Conservation (phyloP, 805 yeast species). For the Cyberlindnera lachancei region DNA sequence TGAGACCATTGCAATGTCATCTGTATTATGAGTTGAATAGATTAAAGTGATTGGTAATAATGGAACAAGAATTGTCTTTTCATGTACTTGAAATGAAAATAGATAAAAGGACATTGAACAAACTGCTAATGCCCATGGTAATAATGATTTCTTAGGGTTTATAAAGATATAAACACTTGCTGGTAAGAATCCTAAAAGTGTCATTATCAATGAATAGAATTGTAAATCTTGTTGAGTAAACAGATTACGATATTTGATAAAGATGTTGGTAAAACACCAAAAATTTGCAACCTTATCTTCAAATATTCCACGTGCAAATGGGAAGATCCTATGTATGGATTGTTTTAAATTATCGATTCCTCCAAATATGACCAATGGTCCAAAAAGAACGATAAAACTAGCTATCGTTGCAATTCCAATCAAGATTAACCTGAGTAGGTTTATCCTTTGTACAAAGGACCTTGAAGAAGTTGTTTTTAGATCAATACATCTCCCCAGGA, state of each 20-base stretch:
- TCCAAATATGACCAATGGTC: conserved; percentile 52
- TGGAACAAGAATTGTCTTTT: conserved; percentile 84
- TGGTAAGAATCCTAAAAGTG: conserved; percentile 49
- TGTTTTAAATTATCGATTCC: conserved; percentile 34
- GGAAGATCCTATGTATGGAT: conserved; percentile 72
- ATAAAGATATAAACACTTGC: conserved; percentile 42
- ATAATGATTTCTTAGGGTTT: conserved; percentile 42
- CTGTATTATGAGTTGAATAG: conserved; percentile 41
- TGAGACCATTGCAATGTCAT: conserved; percentile 62
- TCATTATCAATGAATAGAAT: conserved; percentile 43
- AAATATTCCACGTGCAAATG: conserved; percentile 88
- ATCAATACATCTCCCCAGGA: conserved; percentile 46
- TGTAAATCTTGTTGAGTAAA: conserved; percentile 56
- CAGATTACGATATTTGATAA: conserved; percentile 57
- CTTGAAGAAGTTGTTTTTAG: conserved; percentile 7
- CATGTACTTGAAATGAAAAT: conserved; percentile 95
- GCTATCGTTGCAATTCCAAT: conserved; percentile 58
- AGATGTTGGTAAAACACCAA: conserved; percentile 89
- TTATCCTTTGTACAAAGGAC: conserved; percentile 28
- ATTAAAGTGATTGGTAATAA: conserved; percentile 75
- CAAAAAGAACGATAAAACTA: conserved; percentile 43
- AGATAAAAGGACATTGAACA: conserved; percentile 84
- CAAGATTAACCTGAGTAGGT: conserved; percentile 48
- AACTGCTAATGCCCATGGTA: conserved; percentile 71
- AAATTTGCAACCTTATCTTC: conserved; percentile 97